A percentile compares a stretch with the other conserved stretches of the same genome.
phyloP scores from a whole-genome alignment of 177 flowering plant species.

The Vitis hybrid region DNA sequence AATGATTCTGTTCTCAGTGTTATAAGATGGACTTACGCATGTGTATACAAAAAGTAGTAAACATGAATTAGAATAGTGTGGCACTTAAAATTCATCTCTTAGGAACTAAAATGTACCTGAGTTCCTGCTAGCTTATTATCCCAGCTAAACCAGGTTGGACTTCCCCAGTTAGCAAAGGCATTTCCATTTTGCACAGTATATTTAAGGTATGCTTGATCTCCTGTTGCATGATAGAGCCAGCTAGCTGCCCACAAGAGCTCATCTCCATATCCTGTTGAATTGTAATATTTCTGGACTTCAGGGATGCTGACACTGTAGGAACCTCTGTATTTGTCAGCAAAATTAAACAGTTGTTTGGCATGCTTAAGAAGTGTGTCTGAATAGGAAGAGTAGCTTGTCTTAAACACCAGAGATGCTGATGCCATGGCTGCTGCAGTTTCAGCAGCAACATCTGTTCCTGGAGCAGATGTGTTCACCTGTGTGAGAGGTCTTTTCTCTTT shows the following conservation, averaged over 20 bases:
- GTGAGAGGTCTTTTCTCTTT: slow-evolving; percentile 69
- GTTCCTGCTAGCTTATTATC: slow-evolving; percentile 91
- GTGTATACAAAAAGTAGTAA: background rate
- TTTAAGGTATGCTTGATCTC: slow-evolving; percentile 53
- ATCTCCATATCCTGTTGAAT: slow-evolving; percentile 86
- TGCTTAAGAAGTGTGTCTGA: slow-evolving; percentile 72
- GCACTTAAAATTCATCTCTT: background rate
- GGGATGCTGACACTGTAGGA: slow-evolving; percentile 75
- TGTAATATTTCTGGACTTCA: slow-evolving; percentile 61
- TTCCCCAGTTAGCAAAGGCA: slow-evolving; percentile 62
- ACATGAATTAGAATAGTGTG: background rate
- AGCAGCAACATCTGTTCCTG: slow-evolving; percentile 96
- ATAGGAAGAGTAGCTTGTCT: slow-evolving; percentile 53
- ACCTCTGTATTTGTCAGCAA: slow-evolving; percentile 72
- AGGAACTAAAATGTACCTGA: slow-evolving; percentile 50
- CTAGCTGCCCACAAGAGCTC: slow-evolving; percentile 97
- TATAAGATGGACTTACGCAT: background rate
- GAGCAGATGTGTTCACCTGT: slow-evolving; percentile 65
- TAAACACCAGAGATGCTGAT: slow-evolving; percentile 87
- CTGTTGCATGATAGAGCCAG: slow-evolving; percentile 94
- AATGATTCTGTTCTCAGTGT: too few species aligned
- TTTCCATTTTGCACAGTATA: slow-evolving; percentile 64
- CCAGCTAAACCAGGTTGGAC: slow-evolving; percentile 96
- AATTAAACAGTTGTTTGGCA: slow-evolving; percentile 70
- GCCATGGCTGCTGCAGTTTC: slow-evolving; percentile 98